Conservation (phyloP, 208 protist genomes). For the Acanthamoeba culbertsoni region DNA sequence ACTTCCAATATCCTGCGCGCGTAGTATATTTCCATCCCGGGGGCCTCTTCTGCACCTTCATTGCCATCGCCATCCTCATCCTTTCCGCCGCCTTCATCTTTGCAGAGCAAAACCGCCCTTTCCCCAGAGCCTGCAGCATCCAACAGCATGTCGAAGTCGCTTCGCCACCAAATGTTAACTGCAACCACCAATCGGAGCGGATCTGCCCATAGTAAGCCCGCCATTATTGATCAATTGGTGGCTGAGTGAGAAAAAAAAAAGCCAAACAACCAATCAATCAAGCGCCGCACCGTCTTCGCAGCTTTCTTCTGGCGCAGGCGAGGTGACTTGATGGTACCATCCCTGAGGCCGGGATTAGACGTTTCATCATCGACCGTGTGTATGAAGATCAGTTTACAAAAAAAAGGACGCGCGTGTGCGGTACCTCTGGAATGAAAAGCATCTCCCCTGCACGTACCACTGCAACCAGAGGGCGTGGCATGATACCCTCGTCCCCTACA, state of each 20-base stretch:
- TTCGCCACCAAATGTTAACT: constrained; percentile 17
- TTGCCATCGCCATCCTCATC: background rate
- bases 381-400: background rate
- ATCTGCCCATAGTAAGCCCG: background rate
- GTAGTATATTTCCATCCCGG: constrained; percentile 5
- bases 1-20: background rate
- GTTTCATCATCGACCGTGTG: background rate
- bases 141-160: constrained; percentile 18
- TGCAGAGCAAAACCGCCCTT: background rate
- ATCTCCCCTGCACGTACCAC: background rate
- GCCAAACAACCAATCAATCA: too few relatives aligned
- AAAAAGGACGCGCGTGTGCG: background rate
- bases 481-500: background rate
- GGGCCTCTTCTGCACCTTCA: background rate
- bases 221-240: background rate
- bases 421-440: constrained; percentile 30
- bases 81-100: background rate
- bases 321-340: constrained; percentile 1
- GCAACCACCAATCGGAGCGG: background rate
- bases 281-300: background rate
- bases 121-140: background rate
- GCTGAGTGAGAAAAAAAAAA: background rate
- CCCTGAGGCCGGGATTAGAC: background rate
- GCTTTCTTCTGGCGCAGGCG: background rate
- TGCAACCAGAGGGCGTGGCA: background rate